Base-by-base conservation (phyloP, 768 basidiomycete species). In the Tylopilus plumbeoviolaceoides region DNA sequence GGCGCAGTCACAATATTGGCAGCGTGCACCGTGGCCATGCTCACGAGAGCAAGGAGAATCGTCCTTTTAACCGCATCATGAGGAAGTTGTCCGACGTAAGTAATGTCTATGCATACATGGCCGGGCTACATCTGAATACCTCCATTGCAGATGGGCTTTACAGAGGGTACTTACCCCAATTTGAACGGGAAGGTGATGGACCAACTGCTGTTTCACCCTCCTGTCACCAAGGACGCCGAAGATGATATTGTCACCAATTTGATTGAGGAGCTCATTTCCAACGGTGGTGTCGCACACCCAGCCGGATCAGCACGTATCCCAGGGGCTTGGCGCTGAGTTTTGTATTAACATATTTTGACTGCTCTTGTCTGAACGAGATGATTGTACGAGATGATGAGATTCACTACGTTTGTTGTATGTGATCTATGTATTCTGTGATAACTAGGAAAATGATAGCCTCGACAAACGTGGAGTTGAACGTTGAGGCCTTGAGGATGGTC, bases 141-240 rank as follows among this genome's bases (percentile, higher is more conserved):
- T 14, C n/a, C 21, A 14, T 39, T 43, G 31, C 46, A 89, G 87
- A 88, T 89, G 87, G 87, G 87, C n/a, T 87, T 89, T 58, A 82
- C 80, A 11, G 75, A 82, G 50, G 71, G 70, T 44, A 73, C 75
- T 17, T 76, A 84, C 65, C 82, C 85, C 35, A 73, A 72, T 23
- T 67, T 87, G 54, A 69, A 70, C 5, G 67, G 64, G 1, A 81
- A 76, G 63, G 76, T 88, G 57, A 75, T 72, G 62, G 67, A 73
- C 17, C 76, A 79, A 58, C 57, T 87, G 53, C 77, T 76, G 11
- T 51, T 54, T n/a, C 71, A 70, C 53, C 55, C 69, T 18, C 57
- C 63, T n/a, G 57, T 77, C 10, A 72, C 71, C 23, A 82, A 79
- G 58, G 84, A 85, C 10, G 67, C 66, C 1, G 85, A 87, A 63